Evolutionary conservation across 2,329 filamentous ascomycete species (phyloP).

Genomic region (Aspergillus sp.): DNA sequence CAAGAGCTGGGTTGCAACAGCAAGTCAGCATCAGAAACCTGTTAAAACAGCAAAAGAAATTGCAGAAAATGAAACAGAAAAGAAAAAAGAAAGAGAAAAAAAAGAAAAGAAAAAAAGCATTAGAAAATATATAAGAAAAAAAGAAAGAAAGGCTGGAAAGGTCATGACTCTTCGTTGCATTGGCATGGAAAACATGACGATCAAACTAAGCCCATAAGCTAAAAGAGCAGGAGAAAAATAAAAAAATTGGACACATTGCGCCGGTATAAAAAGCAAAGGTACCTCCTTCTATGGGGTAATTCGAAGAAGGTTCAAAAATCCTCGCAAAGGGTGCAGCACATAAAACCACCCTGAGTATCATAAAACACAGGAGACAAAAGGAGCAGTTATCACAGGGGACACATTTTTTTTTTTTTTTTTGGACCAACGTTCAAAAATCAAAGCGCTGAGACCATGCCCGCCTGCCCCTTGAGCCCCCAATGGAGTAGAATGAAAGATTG

Average conservation of each 20-base stretch:
- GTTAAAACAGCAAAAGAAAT: conserved; percentile 1
- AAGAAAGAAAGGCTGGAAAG: conserved; percentile 13
- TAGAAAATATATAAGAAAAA: conserved; percentile 1
- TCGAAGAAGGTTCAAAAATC: conserved; percentile 8
- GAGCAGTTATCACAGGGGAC: conserved; percentile 1
- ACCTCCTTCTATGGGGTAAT: conserved; percentile 18
- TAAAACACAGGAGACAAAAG: conserved; percentile 8
- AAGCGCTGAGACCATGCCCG: conserved; percentile 10
- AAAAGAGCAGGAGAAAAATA: conserved; percentile 9
- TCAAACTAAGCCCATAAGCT: conserved; percentile 20
- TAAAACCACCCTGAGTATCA: conserved; percentile 11
- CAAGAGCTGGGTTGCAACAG: too few relatives aligned
- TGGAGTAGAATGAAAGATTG: too few relatives aligned
- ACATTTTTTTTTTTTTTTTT: too few relatives aligned
- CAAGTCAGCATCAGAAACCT: neutral
- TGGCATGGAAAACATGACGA: conserved; percentile 29
- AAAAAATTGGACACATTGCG: conserved; percentile 14
- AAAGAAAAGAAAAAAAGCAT: conserved; percentile 9
- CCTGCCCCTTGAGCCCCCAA: conserved; percentile 2
- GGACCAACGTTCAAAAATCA: neutral
- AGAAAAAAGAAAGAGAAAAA: conserved; percentile 7
- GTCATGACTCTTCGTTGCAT: conserved; percentile 37
- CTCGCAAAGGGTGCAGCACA: conserved; percentile 11
- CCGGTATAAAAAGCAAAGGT: conserved; percentile 14
- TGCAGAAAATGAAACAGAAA: conserved; percentile 1